Conservation (phyloP, 2,329 filamentous ascomycete genomes). For the Parastagonospora nodorum region DNA sequence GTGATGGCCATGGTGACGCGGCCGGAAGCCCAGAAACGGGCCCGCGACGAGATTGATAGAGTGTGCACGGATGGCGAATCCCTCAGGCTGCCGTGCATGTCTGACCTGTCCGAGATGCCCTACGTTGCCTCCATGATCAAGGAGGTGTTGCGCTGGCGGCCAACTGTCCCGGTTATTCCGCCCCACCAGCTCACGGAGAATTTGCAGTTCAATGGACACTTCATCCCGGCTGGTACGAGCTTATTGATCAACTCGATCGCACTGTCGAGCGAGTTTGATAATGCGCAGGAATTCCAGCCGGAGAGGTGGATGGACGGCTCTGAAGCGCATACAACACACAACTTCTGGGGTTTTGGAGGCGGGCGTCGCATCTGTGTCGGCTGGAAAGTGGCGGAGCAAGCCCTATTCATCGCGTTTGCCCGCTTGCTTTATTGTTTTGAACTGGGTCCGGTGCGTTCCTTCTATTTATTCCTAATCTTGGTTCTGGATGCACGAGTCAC, state of each 20-base stretch:
- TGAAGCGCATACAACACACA: conserved; percentile 34
- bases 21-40: conserved; percentile 27
- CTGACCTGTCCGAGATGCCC: conserved; percentile 28
- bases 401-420: conserved; percentile 39
- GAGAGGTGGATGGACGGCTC: conserved; percentile 47
- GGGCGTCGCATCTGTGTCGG: conserved; percentile 45
- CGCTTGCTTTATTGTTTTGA: conserved; percentile 38
- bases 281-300: conserved; percentile 38
- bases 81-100: conserved; percentile 22
- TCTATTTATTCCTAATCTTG: background rate
- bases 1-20: conserved; percentile 32
- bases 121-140: conserved; percentile 35
- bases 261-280: conserved; percentile 36
- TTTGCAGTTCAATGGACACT: conserved; percentile 35
- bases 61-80: conserved; percentile 14
- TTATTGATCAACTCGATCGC: conserved; percentile 43
- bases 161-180: conserved; percentile 31
- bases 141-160: conserved; percentile 37
- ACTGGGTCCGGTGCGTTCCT: conserved; percentile 15
- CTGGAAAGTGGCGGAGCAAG: conserved; percentile 36
- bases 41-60: conserved; percentile 22
- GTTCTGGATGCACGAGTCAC: background rate
- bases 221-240: conserved; percentile 34
- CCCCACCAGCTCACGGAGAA: conserved; percentile 29
- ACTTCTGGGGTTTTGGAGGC: conserved; percentile 45